Percentiles rank a stretch among this genome's conserved stretches.
phyloP scores from a whole-genome alignment of 1,284 basidiomycete species.

The Peniophora sp. region DNA sequence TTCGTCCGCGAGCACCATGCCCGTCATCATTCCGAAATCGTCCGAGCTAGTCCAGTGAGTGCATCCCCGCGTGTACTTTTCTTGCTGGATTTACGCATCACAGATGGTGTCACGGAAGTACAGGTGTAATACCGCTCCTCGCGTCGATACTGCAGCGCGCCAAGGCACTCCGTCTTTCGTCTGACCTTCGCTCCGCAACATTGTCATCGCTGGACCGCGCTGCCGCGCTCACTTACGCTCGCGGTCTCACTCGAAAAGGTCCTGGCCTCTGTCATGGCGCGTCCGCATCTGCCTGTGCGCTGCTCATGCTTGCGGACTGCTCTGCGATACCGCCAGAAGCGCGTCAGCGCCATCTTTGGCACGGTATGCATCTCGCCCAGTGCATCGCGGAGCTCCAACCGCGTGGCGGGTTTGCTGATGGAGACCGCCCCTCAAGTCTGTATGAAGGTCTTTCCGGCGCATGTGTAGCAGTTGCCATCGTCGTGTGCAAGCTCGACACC shows the following conservation, averaged over 20 bases:
- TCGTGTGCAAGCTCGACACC: constrained; percentile 25
- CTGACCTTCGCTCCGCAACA: constrained; percentile 16
- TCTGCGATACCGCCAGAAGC: constrained; percentile 4
- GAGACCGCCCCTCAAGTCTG: constrained; percentile 45
- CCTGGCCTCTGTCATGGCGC: constrained; percentile 51
- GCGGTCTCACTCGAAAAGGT: constrained; percentile 45
- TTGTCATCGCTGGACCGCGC: constrained; percentile 27
- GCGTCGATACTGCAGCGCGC: constrained; percentile 22
- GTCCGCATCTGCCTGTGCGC: constrained; percentile 40
- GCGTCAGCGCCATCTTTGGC: constrained; percentile 2
- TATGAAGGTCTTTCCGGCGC: constrained; percentile 49
- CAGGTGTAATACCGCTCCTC: constrained; percentile 40
- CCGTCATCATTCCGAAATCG: constrained; percentile 1
- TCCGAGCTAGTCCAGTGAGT: constrained; percentile 40
- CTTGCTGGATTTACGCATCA: constrained; percentile 16
- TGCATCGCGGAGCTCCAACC: background rate
- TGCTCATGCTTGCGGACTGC: constrained; percentile 34
- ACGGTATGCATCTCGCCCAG: constrained; percentile 1
- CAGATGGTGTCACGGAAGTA: constrained; percentile 50
- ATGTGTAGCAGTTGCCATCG: constrained; percentile 47
- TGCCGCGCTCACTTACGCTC: constrained; percentile 35
- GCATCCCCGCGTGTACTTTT: background rate
- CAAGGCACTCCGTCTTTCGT: constrained; percentile 12
- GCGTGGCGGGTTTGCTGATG: constrained; percentile 11
- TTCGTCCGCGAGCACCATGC: constrained; percentile 26